Base-by-base conservation (phyloP, 73 alveolate species). In the Paramecium primaurelia region DNA sequence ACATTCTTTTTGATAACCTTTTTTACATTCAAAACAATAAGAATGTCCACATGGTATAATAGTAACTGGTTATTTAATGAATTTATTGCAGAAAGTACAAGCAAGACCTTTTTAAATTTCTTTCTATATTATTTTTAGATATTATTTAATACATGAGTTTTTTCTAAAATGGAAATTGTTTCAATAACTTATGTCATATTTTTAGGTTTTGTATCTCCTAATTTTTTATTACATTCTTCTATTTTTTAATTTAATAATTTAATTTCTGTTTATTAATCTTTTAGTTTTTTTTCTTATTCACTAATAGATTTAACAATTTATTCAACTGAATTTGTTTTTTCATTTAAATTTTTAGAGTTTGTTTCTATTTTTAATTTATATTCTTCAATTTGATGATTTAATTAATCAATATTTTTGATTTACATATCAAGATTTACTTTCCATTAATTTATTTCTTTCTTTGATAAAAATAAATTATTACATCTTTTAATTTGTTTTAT, bases 31-130 rank as follows among this genome's bases (percentile, higher is more conserved):
- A 58, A 89, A 89, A 59, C 94, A 89, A 30, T 71, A 89, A 12
- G 94, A 89, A 26, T 89, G 94, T 14, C 94, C 94, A 89, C 94
- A 89, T 11, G 94, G 94, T 12, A 89, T 89, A 30, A 89, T 71
- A 2, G 94, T 89, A 2, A 89, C 88, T 22, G 94, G 94, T 28
- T 89, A 77, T 71, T 89, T 89, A 6, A 89, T 89, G 58, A 89
- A 89, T 71, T 89, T 89, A n/a, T 77, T 71, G 37, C 94, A 89
- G 58, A 37, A 89, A 45, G 80, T 71, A 30, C 94, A 89, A 11
- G 86, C 58, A 11, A 89, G 58, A 7, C 84, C 75, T 54, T 89
- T 89, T 71, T 71, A 89, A 5, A 89, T 89, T 45, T 89, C 94
- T 89, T 71, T 71, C 94, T 89, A 89, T 26, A 25, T 38, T 38